These are phyloP conservation scores for Podaxis mareebaensis DNA, from an alignment of 768 basidiomycete species.

Conservation along the genomic window DNA sequence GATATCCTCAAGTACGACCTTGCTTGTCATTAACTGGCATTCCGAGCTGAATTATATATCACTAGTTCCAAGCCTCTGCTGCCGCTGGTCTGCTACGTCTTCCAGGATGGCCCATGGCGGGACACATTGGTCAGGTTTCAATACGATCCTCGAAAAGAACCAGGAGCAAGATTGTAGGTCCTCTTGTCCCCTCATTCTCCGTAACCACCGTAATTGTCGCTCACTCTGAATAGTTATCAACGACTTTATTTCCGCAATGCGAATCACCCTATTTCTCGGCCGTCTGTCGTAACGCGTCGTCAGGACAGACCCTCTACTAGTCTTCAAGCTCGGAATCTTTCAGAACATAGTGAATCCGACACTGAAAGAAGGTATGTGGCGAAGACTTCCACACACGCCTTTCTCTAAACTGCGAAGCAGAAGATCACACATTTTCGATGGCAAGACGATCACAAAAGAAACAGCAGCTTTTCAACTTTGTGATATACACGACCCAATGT, in stretches of 20 bases:
- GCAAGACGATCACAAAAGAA: conserved; percentile 73
- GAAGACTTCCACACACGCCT: conserved; percentile 7
- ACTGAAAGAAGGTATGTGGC: conserved; percentile 43
- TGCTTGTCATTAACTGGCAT: neutral
- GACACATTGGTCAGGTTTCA: conserved; percentile 85
- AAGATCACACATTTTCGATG: conserved; percentile 88
- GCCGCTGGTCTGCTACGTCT: conserved; percentile 82
- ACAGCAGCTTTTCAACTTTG: conserved; percentile 93
- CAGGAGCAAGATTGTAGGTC: conserved; percentile 72
- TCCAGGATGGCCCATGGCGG: conserved; percentile 93
- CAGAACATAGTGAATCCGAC: conserved; percentile 34
- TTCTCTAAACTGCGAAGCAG: conserved; percentile 28
- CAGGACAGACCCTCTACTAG: conserved; percentile 53
- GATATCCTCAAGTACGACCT: conserved; percentile 71
- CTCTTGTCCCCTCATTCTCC: neutral
- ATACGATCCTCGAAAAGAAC: conserved; percentile 85
- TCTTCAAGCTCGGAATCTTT: conserved; percentile 36
- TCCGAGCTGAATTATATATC: neutral
- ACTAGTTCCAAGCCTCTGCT: conserved; percentile 81
- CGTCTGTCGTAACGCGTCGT: conserved; percentile 71
- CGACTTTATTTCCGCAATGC: conserved; percentile 88
- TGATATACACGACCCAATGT: conserved; percentile 86
- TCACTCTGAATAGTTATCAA: conserved; percentile 68
- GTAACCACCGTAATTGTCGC: neutral
- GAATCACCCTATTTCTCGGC: conserved; percentile 75